phyloP scores from a whole-genome alignment of 2,329 filamentous ascomycete genomes.

The Fusarium pseudocircinatum region DNA sequence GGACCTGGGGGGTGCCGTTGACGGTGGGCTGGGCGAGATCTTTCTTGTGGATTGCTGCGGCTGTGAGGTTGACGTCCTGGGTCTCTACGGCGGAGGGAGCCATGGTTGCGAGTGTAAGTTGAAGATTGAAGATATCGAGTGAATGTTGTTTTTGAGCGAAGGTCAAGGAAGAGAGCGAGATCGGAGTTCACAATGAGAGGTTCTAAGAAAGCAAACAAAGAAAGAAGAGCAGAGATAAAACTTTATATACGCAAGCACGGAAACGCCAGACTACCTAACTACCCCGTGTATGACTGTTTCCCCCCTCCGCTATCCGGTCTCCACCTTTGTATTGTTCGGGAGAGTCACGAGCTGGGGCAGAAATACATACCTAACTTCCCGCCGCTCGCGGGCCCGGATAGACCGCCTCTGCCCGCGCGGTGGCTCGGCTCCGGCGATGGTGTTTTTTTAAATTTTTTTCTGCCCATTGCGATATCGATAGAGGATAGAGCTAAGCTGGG shows the following conservation, averaged over 20 bases:
- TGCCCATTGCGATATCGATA: not conserved
- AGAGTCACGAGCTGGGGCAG: constrained; percentile 11
- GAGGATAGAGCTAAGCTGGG: not conserved
- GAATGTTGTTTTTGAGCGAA: not conserved
- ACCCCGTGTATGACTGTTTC: not conserved
- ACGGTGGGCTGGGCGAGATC: constrained; percentile 50
- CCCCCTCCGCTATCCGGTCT: not conserved
- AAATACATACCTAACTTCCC: constrained; percentile 8
- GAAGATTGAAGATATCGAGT: not conserved
- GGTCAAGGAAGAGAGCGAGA: constrained; percentile 3
- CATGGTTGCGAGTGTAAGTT: constrained; percentile 43
- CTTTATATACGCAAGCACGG: constrained; percentile 14
- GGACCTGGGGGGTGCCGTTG: constrained; percentile 53
- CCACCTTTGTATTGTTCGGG: constrained; percentile 8
- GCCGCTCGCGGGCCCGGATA: constrained; percentile 31
- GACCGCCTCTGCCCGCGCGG: constrained; percentile 43
- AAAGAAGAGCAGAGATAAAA: not conserved
- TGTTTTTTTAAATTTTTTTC: not conserved
- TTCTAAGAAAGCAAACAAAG: not conserved
- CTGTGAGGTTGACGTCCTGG: constrained; percentile 62
- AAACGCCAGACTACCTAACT: not conserved
- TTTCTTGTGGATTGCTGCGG: constrained; percentile 62
- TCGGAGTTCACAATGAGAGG: not conserved
- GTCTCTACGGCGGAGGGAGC: constrained; percentile 58
- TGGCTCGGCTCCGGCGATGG: constrained; percentile 35